Conservation (phyloP, 2,329 filamentous ascomycete genomes). For the Monosporascus ibericus region DNA sequence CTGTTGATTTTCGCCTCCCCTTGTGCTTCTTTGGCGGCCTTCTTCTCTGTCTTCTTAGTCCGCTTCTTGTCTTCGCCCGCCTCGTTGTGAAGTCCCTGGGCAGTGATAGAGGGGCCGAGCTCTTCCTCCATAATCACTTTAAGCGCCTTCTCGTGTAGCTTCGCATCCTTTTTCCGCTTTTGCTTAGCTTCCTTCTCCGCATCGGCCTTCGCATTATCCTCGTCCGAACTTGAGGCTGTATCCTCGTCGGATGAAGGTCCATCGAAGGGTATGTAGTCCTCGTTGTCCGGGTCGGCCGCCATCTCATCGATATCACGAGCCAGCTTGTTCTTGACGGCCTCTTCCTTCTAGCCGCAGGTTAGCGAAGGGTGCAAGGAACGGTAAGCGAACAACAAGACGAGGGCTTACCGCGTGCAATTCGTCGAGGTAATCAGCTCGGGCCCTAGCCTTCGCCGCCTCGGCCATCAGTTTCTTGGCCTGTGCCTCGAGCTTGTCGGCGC, state of each 20-base stretch:
- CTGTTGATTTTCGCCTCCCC: constrained; percentile 15
- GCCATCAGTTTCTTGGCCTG: constrained; percentile 34
- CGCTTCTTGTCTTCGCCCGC: constrained; percentile 22
- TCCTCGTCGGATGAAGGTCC: neutral
- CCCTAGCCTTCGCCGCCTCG: constrained; percentile 31
- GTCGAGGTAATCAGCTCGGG: constrained; percentile 20
- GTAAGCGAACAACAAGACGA: neutral
- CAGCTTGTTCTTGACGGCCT: constrained; percentile 17
- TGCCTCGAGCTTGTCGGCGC: constrained; percentile 34
- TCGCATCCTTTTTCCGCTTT: constrained; percentile 4
- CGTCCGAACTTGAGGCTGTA: neutral
- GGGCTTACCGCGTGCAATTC: constrained; percentile 18
- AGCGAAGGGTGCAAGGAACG: constrained; percentile 2
- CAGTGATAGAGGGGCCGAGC: constrained; percentile 7
- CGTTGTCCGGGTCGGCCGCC: constrained; percentile 13
- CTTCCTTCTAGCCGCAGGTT: constrained; percentile 16
- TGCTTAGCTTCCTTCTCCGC: constrained; percentile 4
- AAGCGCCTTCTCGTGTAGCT: constrained; percentile 4
- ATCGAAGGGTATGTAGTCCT: constrained; percentile 17
- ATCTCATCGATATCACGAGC: constrained; percentile 14
- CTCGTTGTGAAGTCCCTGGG: constrained; percentile 6
- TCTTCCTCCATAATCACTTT: constrained; percentile 13
- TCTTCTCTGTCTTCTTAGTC: constrained; percentile 28
- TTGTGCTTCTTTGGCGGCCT: constrained; percentile 31
- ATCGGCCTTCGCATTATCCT: neutral